Base-by-base conservation (phyloP, 2,329 filamentous ascomycete species). In the Clonostachys rosea region DNA sequence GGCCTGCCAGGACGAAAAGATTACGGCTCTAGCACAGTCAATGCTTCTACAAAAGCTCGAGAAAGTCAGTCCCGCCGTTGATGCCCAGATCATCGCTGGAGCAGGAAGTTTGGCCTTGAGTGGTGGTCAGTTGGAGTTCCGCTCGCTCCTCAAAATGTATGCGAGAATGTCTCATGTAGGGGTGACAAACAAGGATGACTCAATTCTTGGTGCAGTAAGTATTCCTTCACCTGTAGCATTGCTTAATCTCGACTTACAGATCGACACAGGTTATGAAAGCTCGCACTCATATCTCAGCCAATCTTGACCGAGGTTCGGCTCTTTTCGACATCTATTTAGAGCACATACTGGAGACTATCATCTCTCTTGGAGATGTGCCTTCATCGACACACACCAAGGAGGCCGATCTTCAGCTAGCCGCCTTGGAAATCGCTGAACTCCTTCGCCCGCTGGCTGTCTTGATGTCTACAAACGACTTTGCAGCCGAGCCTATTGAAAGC, bases 41-140 rank as follows among this genome's bases (percentile, higher is more conserved):
- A 96, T 99, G 84, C 81, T 99, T 20, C 70, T 96, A n/a, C 94
- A 99, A 61, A 97, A 99, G 65, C 81, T 97, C 49, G 85, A 87
- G 50, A 92, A 94, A 65, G 83, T 96, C 47, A 94, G 83, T 59
- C 76, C 81, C 49, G 72, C 79, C 5, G 87, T 96, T 3, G 91
- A 97, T 70, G 84, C 87, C 33, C 86, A 86, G 47, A 94, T 99
- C 50, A 86, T 97, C 47, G 83, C 81, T 14, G 91, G 95, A 50
- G 84, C 90, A 7, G 90, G 91, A 9, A 75, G 81, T 6, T 71
- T 99, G 47, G 87, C 91, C 34, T 71, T 94, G 5, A 84, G 80
- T 55, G 90, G 89, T 47, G 89, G 87, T 10, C 80, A 86, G 51
- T 76, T 87, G 5, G 94, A 97, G 60, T 91, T 99, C 58, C 87